These are phyloP conservation scores for Aspergillus glaucus DNA, from an alignment of 2,329 filamentous ascomycete genomes.

Conservation along the genomic window DNA sequence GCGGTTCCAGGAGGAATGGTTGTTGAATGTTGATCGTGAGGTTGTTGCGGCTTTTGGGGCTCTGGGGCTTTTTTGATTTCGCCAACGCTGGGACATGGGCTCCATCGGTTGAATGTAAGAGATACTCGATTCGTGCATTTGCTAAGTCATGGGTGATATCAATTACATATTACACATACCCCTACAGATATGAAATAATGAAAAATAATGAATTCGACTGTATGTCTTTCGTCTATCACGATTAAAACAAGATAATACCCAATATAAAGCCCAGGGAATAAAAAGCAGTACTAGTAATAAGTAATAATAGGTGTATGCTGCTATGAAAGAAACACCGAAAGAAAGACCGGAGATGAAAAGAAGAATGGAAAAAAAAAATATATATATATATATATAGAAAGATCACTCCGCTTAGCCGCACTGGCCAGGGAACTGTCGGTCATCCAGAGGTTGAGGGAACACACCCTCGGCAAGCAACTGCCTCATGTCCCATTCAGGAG, in stretches of 20 bases:
- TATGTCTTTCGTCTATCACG: neutral
- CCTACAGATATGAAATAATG: neutral
- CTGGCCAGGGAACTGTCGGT: slow-evolving; percentile 28
- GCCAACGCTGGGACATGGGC: neutral
- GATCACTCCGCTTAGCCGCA: slow-evolving; percentile 13
- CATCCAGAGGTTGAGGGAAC: slow-evolving; percentile 42
- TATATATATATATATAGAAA: too few relatives aligned
- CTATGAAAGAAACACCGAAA: neutral
- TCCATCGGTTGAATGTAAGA: neutral
- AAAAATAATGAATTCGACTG: neutral
- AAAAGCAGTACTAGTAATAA: neutral
- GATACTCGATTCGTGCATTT: neutral
- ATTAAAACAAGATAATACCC: neutral
- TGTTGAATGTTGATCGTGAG: slow-evolving; percentile 39
- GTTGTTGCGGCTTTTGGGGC: slow-evolving; percentile 36
- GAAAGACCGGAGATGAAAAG: neutral
- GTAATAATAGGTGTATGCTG: neutral
- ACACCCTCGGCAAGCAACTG: slow-evolving; percentile 38
- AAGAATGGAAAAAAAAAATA: neutral
- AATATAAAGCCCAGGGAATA: neutral
- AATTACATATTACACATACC: neutral
- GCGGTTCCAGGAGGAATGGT: slow-evolving; percentile 38
- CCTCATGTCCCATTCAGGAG: slow-evolving; percentile 45
- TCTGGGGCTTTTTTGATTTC: slow-evolving; percentile 27
- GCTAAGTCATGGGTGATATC: neutral